These are phyloP conservation scores for Mucor saturninus DNA, from an alignment of 371 early-diverging fungal species.

Conservation along the genomic window DNA sequence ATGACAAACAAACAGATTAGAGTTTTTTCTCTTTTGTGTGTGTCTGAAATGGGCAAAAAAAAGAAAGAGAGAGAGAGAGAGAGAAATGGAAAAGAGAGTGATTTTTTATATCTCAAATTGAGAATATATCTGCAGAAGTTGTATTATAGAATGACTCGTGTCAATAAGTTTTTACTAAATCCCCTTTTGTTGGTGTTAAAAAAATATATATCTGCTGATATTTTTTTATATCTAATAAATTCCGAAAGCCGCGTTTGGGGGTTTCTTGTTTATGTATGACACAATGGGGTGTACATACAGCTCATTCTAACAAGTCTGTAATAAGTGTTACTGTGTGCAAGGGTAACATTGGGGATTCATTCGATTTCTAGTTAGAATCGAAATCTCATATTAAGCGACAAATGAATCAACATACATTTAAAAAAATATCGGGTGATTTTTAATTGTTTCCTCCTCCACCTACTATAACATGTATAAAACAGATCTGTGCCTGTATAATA, in stretches of 20 bases:
- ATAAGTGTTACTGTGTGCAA: neutral
- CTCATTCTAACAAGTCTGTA: neutral
- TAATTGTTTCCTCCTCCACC: no score
- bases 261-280: neutral
- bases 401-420: no score
- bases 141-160: slow-evolving; percentile 1
- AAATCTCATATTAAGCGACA: no score
- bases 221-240: neutral
- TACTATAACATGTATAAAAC: no score
- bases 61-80: neutral
- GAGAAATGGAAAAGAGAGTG: neutral
- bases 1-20: neutral
- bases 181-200: neutral
- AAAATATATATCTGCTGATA: neutral
- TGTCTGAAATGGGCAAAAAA: neutral
- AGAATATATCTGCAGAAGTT: slow-evolving; percentile 3
- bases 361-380: no score
- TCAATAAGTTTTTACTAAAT: neutral
- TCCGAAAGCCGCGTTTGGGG: neutral
- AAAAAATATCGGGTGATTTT: no score
- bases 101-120: neutral
- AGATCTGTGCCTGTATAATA: no score
- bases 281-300: neutral
- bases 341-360: neutral
- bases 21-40: no score